These are phyloP conservation scores for Colletotrichum tropicicola DNA, from an alignment of 2,329 filamentous ascomycete species.

Conservation along the genomic window DNA sequence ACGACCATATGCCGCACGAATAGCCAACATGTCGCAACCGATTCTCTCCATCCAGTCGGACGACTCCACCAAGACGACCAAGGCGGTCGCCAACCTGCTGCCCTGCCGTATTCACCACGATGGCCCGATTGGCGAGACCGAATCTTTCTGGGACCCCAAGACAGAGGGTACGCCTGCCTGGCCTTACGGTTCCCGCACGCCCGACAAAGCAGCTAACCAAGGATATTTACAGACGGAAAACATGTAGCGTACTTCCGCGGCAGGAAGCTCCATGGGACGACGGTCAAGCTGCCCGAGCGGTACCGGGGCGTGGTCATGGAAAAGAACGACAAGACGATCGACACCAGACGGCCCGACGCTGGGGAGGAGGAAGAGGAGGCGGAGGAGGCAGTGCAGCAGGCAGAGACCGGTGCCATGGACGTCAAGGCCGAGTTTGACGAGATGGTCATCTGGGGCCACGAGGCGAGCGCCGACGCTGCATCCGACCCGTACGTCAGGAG, in stretches of 20 bases:
- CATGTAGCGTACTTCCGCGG: constrained; percentile 79
- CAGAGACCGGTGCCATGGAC: constrained; percentile 64
- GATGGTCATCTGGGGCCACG: constrained; percentile 87
- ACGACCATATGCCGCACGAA: not conserved
- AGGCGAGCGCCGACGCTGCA: constrained; percentile 67
- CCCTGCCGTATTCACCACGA: constrained; percentile 84
- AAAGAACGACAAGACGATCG: constrained; percentile 47
- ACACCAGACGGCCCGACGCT: constrained; percentile 36
- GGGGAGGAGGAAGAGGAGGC: constrained; percentile 50
- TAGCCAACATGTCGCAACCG: constrained; percentile 47
- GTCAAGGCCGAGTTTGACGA: constrained; percentile 76
- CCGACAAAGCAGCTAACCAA: not conserved
- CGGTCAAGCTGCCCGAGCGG: constrained; percentile 72
- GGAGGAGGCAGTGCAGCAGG: constrained; percentile 50
- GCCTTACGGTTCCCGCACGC: not conserved
- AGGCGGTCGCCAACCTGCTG: constrained; percentile 74
- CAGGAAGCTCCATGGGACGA: constrained; percentile 77
- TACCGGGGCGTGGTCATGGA: constrained; percentile 74
- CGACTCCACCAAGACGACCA: constrained; percentile 33
- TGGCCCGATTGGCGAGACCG: constrained; percentile 71
- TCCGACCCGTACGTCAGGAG: constrained; percentile 78
- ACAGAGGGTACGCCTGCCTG: constrained; percentile 57
- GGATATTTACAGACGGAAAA: constrained; percentile 51
- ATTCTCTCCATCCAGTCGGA: constrained; percentile 50
- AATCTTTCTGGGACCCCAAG: constrained; percentile 76